Conservation (phyloP, 371 early-diverging fungal species). For the Sporodiniella umbellata region DNA sequence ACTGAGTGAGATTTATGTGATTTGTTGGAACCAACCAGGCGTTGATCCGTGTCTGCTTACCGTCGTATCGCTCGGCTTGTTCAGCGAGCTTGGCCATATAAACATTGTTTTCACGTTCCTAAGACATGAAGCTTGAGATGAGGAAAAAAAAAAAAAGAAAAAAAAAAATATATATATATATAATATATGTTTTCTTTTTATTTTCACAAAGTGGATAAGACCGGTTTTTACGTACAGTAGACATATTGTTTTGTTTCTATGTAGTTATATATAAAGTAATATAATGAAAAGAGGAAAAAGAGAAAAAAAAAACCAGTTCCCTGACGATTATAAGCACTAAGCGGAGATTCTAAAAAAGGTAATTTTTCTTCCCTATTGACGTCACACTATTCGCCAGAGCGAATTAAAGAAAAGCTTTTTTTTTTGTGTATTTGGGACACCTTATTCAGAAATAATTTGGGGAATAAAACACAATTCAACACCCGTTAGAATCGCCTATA, state of each 20-base stretch:
- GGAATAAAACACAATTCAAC: no score
- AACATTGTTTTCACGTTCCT: slow-evolving; percentile 48
- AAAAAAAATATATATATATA: slow-evolving; percentile 12
- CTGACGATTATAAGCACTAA: background rate
- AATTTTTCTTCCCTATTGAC: slow-evolving; percentile 1
- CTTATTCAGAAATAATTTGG: no score
- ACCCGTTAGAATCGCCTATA: no score
- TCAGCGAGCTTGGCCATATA: slow-evolving; percentile 98
- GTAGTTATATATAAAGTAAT: background rate
- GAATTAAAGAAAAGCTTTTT: background rate
- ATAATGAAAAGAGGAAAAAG: background rate
- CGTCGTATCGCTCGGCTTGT: slow-evolving; percentile 98
- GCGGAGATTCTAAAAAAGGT: background rate
- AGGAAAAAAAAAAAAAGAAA: background rate
- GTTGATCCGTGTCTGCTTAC: slow-evolving; percentile 18
- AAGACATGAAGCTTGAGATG: background rate
- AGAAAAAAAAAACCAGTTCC: slow-evolving; percentile 1
- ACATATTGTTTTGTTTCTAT: slow-evolving; percentile 2
- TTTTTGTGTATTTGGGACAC: no score
- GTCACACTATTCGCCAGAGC: slow-evolving; percentile 29
- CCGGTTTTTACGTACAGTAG: slow-evolving; percentile 94
- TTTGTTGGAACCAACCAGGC: background rate
- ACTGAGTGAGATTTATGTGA: background rate
- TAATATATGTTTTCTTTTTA: no score
- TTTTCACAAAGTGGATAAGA: no score